Conservation (phyloP, 2,329 filamentous ascomycete species). For the Exophiala phaeomuriformis region DNA sequence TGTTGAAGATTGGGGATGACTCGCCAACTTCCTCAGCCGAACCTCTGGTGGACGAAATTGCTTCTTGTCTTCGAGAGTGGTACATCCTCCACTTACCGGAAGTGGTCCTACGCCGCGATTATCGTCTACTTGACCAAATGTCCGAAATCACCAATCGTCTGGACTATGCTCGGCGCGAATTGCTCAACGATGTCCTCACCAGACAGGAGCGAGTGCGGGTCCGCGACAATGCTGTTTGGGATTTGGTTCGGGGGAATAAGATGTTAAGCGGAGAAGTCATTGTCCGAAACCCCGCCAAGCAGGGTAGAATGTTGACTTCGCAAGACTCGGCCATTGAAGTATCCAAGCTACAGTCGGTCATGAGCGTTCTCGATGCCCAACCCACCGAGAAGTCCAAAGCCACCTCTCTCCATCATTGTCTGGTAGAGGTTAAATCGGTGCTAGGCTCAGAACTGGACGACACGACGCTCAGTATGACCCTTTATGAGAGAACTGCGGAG, state of each 20-base stretch:
- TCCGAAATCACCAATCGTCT: slow-evolving; percentile 73
- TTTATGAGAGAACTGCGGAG: slow-evolving; percentile 64
- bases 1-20: slow-evolving; percentile 96
- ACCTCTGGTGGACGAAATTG: slow-evolving; percentile 93
- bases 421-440: slow-evolving; percentile 78
- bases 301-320: slow-evolving; percentile 78
- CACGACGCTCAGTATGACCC: slow-evolving; percentile 66
- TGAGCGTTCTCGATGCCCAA: slow-evolving; percentile 85
- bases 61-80: slow-evolving; percentile 94
- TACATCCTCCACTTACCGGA: slow-evolving; percentile 95
- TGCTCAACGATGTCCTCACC: slow-evolving; percentile 90
- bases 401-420: slow-evolving; percentile 52
- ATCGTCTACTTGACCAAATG: slow-evolving; percentile 71
- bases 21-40: slow-evolving; percentile 83
- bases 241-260: slow-evolving; percentile 89
- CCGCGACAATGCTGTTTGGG: slow-evolving; percentile 89
- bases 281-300: slow-evolving; percentile 76
- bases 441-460: slow-evolving; percentile 68
- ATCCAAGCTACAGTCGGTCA: slow-evolving; percentile 84
- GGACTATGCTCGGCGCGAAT: slow-evolving; percentile 76
- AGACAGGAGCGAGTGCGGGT: slow-evolving; percentile 71
- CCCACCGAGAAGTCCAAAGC: slow-evolving; percentile 62
- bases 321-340: slow-evolving; percentile 90
- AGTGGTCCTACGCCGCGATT: slow-evolving; percentile 74
- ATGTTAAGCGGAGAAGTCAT: slow-evolving; percentile 89